phyloP scores from a whole-genome alignment of 2,329 filamentous ascomycete genomes.

The Fusarium globosum region DNA sequence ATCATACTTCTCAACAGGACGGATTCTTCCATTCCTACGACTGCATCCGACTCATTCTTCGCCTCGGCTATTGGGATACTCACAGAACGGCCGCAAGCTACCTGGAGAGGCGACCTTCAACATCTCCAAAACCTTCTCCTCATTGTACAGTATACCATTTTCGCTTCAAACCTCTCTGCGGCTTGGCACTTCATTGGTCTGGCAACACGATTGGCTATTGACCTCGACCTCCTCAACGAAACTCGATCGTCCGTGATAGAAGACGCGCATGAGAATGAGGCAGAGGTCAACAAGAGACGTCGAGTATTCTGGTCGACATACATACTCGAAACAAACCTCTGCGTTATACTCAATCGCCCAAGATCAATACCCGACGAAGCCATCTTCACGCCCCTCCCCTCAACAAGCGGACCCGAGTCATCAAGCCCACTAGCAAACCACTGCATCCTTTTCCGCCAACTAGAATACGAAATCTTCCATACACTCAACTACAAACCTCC shows the following conservation, averaged over 20 bases:
- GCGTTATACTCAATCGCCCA: slow-evolving; percentile 19
- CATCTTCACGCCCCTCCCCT: slow-evolving; percentile 20
- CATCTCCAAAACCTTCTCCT: slow-evolving; percentile 30
- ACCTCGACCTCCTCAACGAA: slow-evolving; percentile 20
- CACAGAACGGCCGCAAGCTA: neutral
- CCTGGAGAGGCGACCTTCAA: slow-evolving; percentile 22
- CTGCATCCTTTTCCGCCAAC: slow-evolving; percentile 31
- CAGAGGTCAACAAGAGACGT: neutral
- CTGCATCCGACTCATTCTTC: slow-evolving; percentile 24
- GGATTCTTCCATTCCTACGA: slow-evolving; percentile 20
- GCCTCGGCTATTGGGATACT: slow-evolving; percentile 10
- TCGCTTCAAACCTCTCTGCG: slow-evolving; percentile 25
- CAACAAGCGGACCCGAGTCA: neutral
- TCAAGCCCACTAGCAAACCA: slow-evolving; percentile 31
- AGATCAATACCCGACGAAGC: slow-evolving; percentile 33
- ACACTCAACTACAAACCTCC: slow-evolving; percentile 33
- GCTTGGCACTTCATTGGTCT: slow-evolving; percentile 38
- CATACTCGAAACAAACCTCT: slow-evolving; percentile 33
- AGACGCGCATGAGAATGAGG: neutral
- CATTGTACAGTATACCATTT: slow-evolving; percentile 27
- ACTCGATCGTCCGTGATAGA: neutral
- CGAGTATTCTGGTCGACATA: slow-evolving; percentile 32
- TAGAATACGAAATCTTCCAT: slow-evolving; percentile 43
- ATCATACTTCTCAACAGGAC: slow-evolving; percentile 31
- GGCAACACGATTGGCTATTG: slow-evolving; percentile 23